A percentile compares a stretch with the other conserved stretches of the same genome.
Conservation (phyloP, 352 stramenopile genomes). For the Phytophthora cactorum region DNA sequence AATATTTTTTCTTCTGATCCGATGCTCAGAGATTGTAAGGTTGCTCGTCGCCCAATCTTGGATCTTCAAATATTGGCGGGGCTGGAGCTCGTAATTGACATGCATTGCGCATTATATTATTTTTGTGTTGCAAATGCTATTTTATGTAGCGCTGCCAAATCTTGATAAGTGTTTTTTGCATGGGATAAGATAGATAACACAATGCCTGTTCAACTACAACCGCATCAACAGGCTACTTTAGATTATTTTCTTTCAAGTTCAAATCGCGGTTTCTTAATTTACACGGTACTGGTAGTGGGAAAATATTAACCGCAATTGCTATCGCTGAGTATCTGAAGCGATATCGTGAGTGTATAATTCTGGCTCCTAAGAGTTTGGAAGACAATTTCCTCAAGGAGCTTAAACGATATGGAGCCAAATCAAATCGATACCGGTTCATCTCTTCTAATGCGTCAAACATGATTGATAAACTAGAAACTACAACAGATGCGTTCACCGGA, state of each 20-base stretch:
- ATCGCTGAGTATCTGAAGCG: not conserved
- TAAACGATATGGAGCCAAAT: not conserved
- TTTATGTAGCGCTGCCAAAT: too few relatives aligned
- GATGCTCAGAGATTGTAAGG: too few relatives aligned
- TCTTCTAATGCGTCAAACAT: not conserved
- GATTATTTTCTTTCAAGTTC: not conserved
- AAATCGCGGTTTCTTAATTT: not conserved
- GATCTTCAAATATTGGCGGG: too few relatives aligned
- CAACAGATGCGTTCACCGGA: not conserved
- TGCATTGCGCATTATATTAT: too few relatives aligned
- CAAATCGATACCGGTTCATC: not conserved
- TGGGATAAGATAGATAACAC: not conserved
- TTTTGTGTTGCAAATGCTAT: too few relatives aligned
- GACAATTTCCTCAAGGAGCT: not conserved
- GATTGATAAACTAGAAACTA: not conserved
- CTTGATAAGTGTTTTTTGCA: too few relatives aligned
- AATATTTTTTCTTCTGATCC: too few relatives aligned
- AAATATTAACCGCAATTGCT: not conserved
- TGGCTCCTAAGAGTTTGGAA: not conserved
- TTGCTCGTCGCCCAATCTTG: too few relatives aligned
- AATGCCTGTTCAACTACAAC: not conserved
- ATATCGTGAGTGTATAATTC: not conserved
- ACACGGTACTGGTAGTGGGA: not conserved
- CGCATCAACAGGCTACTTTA: not conserved
- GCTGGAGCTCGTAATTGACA: too few relatives aligned